Conservation (phyloP, 306 rosid genomes). For the Albizia julibrissin region DNA sequence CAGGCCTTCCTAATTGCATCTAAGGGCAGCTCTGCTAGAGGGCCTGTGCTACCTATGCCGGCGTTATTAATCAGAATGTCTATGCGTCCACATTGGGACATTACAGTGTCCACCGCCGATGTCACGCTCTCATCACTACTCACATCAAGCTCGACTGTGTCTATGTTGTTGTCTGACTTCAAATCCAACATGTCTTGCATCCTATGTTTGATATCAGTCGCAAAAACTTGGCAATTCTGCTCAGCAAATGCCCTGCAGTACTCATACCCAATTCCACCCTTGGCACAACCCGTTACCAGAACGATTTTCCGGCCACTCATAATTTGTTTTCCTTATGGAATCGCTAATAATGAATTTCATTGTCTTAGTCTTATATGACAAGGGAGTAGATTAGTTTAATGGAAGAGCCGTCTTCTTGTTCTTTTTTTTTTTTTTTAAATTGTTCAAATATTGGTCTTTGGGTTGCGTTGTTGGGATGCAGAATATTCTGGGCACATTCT, state of each 20-base stretch:
- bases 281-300: slow-evolving; percentile 82
- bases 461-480: slow-evolving; percentile 12
- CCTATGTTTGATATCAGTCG: slow-evolving; percentile 59
- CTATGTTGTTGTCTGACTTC: slow-evolving; percentile 40
- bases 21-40: slow-evolving; percentile 73
- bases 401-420: not conserved
- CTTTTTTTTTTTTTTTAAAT: not conserved
- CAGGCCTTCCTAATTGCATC: slow-evolving; percentile 56
- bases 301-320: slow-evolving; percentile 59
- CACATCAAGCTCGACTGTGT: slow-evolving; percentile 68
- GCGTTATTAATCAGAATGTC: slow-evolving; percentile 75
- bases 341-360: not conserved
- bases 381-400: not conserved
- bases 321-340: not conserved
- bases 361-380: not conserved
- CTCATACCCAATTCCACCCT: slow-evolving; percentile 86
- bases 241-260: slow-evolving; percentile 75
- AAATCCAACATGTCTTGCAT: slow-evolving; percentile 55
- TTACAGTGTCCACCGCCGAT: slow-evolving; percentile 45
- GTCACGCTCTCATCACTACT: slow-evolving; percentile 59
- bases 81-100: slow-evolving; percentile 57
- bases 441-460: not conserved
- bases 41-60: slow-evolving; percentile 76
- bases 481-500: slow-evolving; percentile 56
- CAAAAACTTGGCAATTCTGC: slow-evolving; percentile 60